These are phyloP conservation scores for Cajanus cajan DNA, from an alignment of 306 rosid genomes.

Conservation along the genomic window DNA sequence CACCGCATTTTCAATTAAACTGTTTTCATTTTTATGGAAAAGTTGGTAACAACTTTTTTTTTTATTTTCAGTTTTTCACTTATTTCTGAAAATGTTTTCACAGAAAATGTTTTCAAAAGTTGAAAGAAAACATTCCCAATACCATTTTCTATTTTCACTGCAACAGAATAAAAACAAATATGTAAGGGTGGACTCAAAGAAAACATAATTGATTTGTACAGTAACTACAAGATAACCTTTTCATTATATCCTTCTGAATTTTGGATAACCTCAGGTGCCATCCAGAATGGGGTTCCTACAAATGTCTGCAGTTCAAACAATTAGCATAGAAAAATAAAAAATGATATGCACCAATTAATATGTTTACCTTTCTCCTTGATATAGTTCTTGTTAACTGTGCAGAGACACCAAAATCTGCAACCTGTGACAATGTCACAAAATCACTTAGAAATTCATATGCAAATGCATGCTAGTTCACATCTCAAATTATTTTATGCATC, in stretches of 20 bases:
- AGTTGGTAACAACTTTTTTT: no score
- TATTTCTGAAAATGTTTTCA: no score
- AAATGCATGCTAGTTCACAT: conserved; percentile 27
- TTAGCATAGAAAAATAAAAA: conserved; percentile 39
- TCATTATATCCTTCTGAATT: conserved; percentile 91
- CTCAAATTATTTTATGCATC: conserved; percentile 22
- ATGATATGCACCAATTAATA: conserved; percentile 7
- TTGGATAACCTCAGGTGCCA: conserved; percentile 98
- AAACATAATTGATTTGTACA: not conserved
- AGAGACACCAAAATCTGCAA: conserved; percentile 97
- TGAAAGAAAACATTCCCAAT: no score
- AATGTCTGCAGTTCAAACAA: conserved; percentile 74
- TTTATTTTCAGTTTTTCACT: no score
- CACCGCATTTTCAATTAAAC: no score
- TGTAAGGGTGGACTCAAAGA: not conserved
- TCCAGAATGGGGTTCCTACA: conserved; percentile 99
- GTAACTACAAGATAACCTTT: conserved; percentile 55
- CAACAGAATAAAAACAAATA: not conserved
- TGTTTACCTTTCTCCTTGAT: conserved; percentile 88
- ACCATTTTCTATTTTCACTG: no score
- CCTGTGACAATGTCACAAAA: conserved; percentile 49
- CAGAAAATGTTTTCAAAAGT: no score
- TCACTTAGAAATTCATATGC: conserved; percentile 28
- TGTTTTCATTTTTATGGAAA: no score
- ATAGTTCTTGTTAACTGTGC: conserved; percentile 94